Percentiles rank a stretch among this genome's conserved stretches.
These are phyloP conservation scores for Lycium barbarum DNA, from an alignment of 257 asterid genomes.

Conservation along the genomic window DNA sequence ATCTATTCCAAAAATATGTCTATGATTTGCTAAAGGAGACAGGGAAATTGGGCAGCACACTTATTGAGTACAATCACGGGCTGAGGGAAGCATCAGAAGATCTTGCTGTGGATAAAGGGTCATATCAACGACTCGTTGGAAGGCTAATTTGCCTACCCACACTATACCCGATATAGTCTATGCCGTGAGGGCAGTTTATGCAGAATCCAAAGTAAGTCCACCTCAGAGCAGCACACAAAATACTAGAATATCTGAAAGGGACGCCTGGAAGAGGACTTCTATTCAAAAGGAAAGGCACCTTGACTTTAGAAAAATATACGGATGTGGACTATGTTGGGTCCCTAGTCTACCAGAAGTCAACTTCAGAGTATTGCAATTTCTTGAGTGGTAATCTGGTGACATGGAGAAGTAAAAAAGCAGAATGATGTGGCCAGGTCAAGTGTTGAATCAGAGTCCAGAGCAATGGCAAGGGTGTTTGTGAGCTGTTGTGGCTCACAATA, in stretches of 20 bases:
- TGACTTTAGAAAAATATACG: not conserved
- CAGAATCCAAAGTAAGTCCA: not conserved
- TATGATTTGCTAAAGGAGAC: not conserved
- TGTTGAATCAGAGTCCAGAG: constrained; percentile 17
- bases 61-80: constrained; percentile 1
- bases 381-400: not conserved
- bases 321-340: not conserved
- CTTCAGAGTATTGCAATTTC: not conserved
- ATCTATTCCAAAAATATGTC: not conserved
- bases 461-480: not conserved
- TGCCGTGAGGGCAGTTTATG: constrained; percentile 7
- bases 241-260: not conserved
- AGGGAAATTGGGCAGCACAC: not conserved
- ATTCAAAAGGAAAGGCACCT: constrained; percentile 10
- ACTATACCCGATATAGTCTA: not conserved
- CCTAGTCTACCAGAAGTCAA: not conserved
- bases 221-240: constrained; percentile 16
- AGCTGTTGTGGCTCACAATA: not conserved
- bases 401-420: not conserved
- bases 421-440: constrained; percentile 4
- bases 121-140: not conserved
- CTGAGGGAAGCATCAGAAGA: not conserved
- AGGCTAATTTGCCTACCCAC: not conserved
- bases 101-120: not conserved
- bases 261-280: not conserved